Conservation (phyloP, 768 basidiomycete genomes). For the Lactarius vividus region DNA sequence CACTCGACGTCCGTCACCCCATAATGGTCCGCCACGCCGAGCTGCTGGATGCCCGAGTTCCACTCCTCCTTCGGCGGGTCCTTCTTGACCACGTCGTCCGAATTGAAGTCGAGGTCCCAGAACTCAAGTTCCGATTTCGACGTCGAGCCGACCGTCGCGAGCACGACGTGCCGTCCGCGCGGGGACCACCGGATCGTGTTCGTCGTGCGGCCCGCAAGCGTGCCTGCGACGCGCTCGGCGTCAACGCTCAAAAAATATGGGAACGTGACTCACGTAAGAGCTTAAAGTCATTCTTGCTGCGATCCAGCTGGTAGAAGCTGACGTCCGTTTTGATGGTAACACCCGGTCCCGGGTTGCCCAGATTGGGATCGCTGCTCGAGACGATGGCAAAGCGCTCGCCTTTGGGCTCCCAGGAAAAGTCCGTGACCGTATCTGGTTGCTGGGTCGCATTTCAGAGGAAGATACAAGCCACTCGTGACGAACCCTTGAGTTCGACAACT, state of each 20-base stretch:
- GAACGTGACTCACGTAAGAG: constrained; percentile 61
- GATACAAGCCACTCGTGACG: background rate
- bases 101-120: constrained; percentile 95
- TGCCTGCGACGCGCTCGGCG: constrained; percentile 44
- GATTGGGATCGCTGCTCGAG: constrained; percentile 89
- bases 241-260: constrained; percentile 7
- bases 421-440: constrained; percentile 72
- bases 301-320: constrained; percentile 93
- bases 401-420: constrained; percentile 99
- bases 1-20: constrained; percentile 97
- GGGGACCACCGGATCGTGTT: constrained; percentile 98
- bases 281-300: constrained; percentile 90
- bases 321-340: constrained; percentile 95
- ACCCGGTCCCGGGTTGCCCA: constrained; percentile 85
- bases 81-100: constrained; percentile 50
- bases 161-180: constrained; percentile 90
- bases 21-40: constrained; percentile 90
- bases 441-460: constrained; percentile 34
- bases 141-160: constrained; percentile 93
- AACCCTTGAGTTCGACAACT: constrained; percentile 95
- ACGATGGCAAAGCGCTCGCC: constrained; percentile 94
- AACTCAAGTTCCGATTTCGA: constrained; percentile 97
- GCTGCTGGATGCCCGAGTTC: constrained; percentile 80
- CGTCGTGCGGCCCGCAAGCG: constrained; percentile 76
- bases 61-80: constrained; percentile 64